phyloP scores from a whole-genome alignment of 768 basidiomycete genomes.

The Ramaria sp. region DNA sequence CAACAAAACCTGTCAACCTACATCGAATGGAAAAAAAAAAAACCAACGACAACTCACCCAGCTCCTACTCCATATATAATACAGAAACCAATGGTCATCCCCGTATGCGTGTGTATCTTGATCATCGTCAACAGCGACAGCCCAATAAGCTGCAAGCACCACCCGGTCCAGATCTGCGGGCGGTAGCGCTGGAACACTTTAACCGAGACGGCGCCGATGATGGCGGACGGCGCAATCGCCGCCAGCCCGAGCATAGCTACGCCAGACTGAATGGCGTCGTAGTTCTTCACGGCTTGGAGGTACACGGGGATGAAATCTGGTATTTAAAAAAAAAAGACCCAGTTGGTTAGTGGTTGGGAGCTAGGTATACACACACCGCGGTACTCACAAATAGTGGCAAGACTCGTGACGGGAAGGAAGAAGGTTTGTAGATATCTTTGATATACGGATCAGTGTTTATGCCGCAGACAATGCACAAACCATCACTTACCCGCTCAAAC shows the following conservation, averaged over 20 bases:
- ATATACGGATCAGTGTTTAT: background rate
- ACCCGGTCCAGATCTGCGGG: slow-evolving; percentile 23
- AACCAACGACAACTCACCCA: background rate
- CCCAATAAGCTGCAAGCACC: slow-evolving; percentile 26
- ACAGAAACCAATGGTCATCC: slow-evolving; percentile 21
- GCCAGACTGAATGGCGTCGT: slow-evolving; percentile 15
- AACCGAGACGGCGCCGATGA: slow-evolving; percentile 19
- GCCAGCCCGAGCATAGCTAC: slow-evolving; percentile 17
- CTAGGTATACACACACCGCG: background rate
- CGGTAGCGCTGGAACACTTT: slow-evolving; percentile 18
- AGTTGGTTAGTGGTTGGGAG: background rate
- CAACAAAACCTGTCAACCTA: slow-evolving; percentile 8
- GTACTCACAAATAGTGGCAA: slow-evolving; percentile 11
- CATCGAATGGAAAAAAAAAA: no score
- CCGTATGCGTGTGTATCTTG: slow-evolving; percentile 14
- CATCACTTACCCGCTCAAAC: slow-evolving; percentile 14
- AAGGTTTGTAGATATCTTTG: slow-evolving; percentile 10
- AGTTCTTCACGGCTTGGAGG: slow-evolving; percentile 20
- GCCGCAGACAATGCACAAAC: slow-evolving; percentile 15
- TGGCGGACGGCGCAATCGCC: slow-evolving; percentile 19
- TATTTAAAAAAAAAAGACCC: no score
- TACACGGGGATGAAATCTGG: slow-evolving; percentile 21
- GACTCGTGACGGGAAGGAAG: slow-evolving; percentile 12
- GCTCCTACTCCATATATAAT: slow-evolving; percentile 13
- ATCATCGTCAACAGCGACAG: slow-evolving; percentile 23